Percentiles rank a stretch among this genome's conserved stretches.
Conservation (phyloP, 2,329 filamentous ascomycete genomes). For the Akanthomyces uredinophilus region DNA sequence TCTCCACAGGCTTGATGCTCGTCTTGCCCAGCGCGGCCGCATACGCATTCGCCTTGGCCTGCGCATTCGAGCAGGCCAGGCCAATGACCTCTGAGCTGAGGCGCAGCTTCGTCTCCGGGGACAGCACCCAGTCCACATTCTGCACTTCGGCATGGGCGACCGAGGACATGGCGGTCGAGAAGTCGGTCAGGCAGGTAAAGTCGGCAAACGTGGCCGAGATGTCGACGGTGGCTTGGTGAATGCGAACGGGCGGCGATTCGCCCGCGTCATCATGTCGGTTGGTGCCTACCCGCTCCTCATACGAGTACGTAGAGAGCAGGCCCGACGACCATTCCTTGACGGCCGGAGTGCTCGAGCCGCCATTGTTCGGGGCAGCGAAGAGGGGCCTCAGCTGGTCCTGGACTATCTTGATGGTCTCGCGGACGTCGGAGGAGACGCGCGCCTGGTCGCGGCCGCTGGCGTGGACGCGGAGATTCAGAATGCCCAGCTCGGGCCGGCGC, state of each 20-base stretch:
- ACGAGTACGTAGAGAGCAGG: constrained; percentile 7
- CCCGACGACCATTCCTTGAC: constrained; percentile 5
- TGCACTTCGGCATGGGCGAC: background rate
- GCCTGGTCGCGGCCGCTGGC: constrained; percentile 1
- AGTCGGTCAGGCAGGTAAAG: background rate
- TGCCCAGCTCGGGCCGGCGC: background rate
- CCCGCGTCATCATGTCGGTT: background rate
- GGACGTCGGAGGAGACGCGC: constrained; percentile 4
- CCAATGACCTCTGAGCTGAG: background rate
- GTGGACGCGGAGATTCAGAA: background rate
- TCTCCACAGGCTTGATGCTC: background rate
- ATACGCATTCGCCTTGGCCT: background rate
- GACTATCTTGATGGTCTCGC: background rate
- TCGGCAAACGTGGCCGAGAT: background rate
- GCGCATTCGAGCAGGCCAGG: background rate
- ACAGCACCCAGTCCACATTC: background rate
- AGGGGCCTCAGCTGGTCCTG: background rate
- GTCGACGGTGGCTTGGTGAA: constrained; percentile 1
- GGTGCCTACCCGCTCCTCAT: background rate
- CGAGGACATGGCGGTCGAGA: background rate
- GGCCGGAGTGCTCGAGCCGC: background rate
- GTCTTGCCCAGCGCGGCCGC: constrained; percentile 4
- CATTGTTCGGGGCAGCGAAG: background rate
- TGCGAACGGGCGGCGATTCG: too few species aligned
- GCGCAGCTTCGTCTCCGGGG: background rate